Conservation (phyloP, 768 basidiomycete species). For the Gyrodon lividus region DNA sequence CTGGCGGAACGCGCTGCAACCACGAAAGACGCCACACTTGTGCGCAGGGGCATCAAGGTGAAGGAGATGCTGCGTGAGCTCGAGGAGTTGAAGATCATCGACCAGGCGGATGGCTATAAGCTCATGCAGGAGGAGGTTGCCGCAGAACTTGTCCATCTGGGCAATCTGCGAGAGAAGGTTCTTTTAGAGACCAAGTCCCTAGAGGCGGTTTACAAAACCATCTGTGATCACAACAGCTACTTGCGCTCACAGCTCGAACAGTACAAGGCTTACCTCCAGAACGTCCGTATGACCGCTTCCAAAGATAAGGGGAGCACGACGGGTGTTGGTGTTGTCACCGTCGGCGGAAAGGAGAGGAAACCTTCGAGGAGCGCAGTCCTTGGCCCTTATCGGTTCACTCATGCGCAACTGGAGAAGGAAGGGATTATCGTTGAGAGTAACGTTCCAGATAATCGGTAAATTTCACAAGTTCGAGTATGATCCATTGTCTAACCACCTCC, state of each 20-base stretch:
- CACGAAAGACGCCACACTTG: slow-evolving; percentile 93
- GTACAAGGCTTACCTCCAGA: slow-evolving; percentile 99
- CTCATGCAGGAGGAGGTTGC: slow-evolving; percentile 98
- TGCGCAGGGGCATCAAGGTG: slow-evolving; percentile 97
- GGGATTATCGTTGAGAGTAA: slow-evolving; percentile 99
- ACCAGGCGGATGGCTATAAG: slow-evolving; percentile 77
- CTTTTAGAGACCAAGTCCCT: slow-evolving; percentile 87
- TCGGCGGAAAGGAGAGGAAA: slow-evolving; percentile 98
- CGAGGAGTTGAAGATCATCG: slow-evolving; percentile 86
- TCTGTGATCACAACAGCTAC: slow-evolving; percentile 98
- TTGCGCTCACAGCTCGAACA: slow-evolving; percentile 94
- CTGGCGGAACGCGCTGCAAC: slow-evolving; percentile 96
- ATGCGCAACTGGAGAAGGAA: slow-evolving; percentile 98
- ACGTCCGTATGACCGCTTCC: slow-evolving; percentile 84
- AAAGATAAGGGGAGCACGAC: slow-evolving; percentile 87
- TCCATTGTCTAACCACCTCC: slow-evolving; percentile 4
- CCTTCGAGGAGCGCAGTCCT: slow-evolving; percentile 78
- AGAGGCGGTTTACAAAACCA: slow-evolving; percentile 98
- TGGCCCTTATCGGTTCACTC: slow-evolving; percentile 96
- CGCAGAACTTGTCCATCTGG: slow-evolving; percentile 93
- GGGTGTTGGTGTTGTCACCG: slow-evolving; percentile 91
- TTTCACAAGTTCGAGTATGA: neutral
- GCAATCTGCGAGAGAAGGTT: slow-evolving; percentile 95
- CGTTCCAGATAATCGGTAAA: slow-evolving; percentile 95
- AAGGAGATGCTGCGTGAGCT: slow-evolving; percentile 98